Conservation (phyloP, 306 rosid genomes). For the Begonia masoniana region DNA sequence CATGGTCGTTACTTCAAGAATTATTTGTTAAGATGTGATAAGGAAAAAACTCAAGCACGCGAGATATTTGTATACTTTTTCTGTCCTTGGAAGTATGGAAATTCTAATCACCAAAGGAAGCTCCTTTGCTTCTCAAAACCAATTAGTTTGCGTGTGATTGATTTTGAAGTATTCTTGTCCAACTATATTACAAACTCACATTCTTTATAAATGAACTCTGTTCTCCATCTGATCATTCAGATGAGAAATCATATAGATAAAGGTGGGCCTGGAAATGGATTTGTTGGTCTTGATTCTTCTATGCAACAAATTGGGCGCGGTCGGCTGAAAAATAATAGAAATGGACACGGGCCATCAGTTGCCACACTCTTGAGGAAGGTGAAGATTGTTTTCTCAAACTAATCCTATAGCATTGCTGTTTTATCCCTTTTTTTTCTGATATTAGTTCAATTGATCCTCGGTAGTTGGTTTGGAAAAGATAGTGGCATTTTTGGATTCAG, state of each 20-base stretch:
- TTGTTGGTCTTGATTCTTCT: slow-evolving; percentile 49
- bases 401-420: neutral
- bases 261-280: slow-evolving; percentile 42
- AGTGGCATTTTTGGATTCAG: slow-evolving; percentile 86
- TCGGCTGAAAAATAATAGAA: slow-evolving; percentile 41
- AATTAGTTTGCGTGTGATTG: neutral
- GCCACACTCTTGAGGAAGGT: slow-evolving; percentile 89
- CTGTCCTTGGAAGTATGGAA: no score
- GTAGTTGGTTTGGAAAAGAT: slow-evolving; percentile 91
- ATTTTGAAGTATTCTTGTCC: neutral
- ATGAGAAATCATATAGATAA: slow-evolving; percentile 70
- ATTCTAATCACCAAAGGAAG: neutral
- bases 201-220: slow-evolving; percentile 5
- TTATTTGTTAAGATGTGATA: neutral
- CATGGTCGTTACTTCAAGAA: no score
- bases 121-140: neutral
- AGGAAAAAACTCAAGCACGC: neutral
- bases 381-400: slow-evolving; percentile 9
- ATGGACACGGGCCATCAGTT: slow-evolving; percentile 56
- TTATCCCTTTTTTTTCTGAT: neutral
- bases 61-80: neutral
- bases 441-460: slow-evolving; percentile 3
- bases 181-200: neutral
- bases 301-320: slow-evolving; percentile 36
- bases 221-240: slow-evolving; percentile 23